Conservation (phyloP, 768 basidiomycete species). For the Lactarius pseudohatsudake region DNA sequence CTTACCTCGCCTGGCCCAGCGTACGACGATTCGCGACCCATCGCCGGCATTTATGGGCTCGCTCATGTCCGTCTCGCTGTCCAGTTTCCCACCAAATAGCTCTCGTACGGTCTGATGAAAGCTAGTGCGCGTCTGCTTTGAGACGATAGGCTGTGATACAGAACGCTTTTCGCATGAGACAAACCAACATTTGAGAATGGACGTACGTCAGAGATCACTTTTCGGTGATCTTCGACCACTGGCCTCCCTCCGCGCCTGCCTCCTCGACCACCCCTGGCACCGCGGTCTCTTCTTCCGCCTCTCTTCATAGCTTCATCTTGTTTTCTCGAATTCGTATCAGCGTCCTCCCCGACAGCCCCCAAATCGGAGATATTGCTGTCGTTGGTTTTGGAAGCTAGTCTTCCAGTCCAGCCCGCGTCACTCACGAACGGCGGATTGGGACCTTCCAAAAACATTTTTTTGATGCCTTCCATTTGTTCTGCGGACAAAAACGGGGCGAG, state of each 20-base stretch:
- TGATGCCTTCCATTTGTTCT: slow-evolving; percentile 59
- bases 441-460: slow-evolving; percentile 77
- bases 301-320: slow-evolving; percentile 35
- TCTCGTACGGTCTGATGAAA: slow-evolving; percentile 81
- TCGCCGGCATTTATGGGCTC: slow-evolving; percentile 50
- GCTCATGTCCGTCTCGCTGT: slow-evolving; percentile 71
- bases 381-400: slow-evolving; percentile 40
- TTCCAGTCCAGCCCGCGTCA: slow-evolving; percentile 73
- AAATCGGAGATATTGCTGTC: slow-evolving; percentile 31
- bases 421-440: slow-evolving; percentile 70
- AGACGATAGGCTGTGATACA: slow-evolving; percentile 66
- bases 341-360: slow-evolving; percentile 29
- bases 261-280: slow-evolving; percentile 49
- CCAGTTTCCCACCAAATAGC: slow-evolving; percentile 79
- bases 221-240: slow-evolving; percentile 62
- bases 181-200: slow-evolving; percentile 21
- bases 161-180: slow-evolving; percentile 15
- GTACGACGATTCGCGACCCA: slow-evolving; percentile 76
- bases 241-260: slow-evolving; percentile 45
- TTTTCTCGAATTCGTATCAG: slow-evolving; percentile 14
- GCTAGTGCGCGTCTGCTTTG: slow-evolving; percentile 76
- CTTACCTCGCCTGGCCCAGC: slow-evolving; percentile 61
- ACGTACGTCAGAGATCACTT: slow-evolving; percentile 80
- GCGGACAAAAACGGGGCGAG: slow-evolving; percentile 66
- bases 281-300: slow-evolving; percentile 41